Evolutionary conservation across 768 basidiomycete genomes (phyloP).

Genomic region (Termitomyces sp.): DNA sequence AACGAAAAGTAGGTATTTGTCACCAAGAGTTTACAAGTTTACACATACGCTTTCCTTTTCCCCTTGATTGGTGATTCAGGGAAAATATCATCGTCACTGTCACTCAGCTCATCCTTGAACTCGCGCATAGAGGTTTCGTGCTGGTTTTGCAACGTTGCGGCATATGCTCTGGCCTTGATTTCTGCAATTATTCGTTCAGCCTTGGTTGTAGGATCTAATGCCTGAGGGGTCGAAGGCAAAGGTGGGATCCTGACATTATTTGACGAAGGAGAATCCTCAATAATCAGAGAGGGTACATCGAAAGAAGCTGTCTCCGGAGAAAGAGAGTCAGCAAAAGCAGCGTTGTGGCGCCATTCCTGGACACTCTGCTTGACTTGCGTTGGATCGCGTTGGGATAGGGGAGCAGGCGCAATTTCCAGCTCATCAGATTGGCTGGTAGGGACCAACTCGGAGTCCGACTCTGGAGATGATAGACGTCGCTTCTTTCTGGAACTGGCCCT

Average conservation of each 20-base stretch:
- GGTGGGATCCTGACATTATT: slow-evolving; percentile 13
- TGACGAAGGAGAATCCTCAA: slow-evolving; percentile 16
- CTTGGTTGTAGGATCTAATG: slow-evolving; percentile 36
- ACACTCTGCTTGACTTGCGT: slow-evolving; percentile 30
- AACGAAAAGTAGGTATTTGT: neutral
- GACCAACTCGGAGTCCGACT: slow-evolving; percentile 30
- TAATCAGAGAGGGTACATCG: slow-evolving; percentile 8
- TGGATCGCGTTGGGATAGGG: slow-evolving; percentile 18
- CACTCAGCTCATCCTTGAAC: slow-evolving; percentile 43
- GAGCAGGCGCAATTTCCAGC: slow-evolving; percentile 40
- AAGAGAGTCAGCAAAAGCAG: slow-evolving; percentile 15
- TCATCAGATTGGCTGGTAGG: slow-evolving; percentile 70
- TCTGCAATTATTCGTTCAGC: slow-evolving; percentile 56
- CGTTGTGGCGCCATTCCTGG: slow-evolving; percentile 36
- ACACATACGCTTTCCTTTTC: slow-evolving; percentile 10
- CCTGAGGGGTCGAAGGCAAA: slow-evolving; percentile 26
- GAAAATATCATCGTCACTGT: slow-evolving; percentile 43
- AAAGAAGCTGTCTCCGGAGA: slow-evolving; percentile 6
- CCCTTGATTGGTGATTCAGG: slow-evolving; percentile 13
- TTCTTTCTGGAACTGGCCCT: slow-evolving; percentile 27
- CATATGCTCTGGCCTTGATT: slow-evolving; percentile 59
- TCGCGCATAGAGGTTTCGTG: slow-evolving; percentile 29
- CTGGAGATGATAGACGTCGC: slow-evolving; percentile 29
- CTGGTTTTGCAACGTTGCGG: slow-evolving; percentile 39
- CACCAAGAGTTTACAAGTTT: neutral